Evolutionary conservation across 257 asterid species (phyloP), one percentile per base, ranked within the genome.

Genomic region (Paraleonurus japonicus): DNA sequence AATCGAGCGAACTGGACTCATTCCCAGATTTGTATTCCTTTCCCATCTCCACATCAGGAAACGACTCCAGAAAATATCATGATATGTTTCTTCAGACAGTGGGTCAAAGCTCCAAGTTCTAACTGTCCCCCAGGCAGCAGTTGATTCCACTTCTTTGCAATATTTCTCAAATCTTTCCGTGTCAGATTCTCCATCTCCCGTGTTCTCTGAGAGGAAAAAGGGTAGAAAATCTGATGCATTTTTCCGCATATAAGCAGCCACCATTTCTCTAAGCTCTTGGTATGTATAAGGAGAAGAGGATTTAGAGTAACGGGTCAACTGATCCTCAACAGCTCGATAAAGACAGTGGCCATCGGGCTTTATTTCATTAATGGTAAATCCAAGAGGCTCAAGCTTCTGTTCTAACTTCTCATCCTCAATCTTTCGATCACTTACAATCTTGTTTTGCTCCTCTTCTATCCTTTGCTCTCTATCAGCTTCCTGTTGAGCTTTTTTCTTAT

Each of bases 21-120:
- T 72, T 74, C 1, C 81, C 78, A n/a, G 84, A 67, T 80, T 82
- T 88, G 81, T 89, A 95, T 64, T 95, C 98, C 86, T 88, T 92
- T 35, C 99, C 99, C 99, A 95, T 95, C 89, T 95, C 99, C 20
- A 95, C 99, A 61, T 89, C 95, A 68, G 99, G 99, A 74, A 92
- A 92, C 2, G 98, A 92, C 7, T n/a, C 98, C 99, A 10, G 98
- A 95, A 75, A 78, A 88, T 62, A 95, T 75, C 86, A 81, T 74
- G 58, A 95, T 84, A 63, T 87, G 97, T 76, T 88, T 88, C 92
- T 88, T 92, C 78, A 95, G 81, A 84, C 96, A 81, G 75, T 92
- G 98, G 64, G 96, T 86, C 61, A 95, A 78, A 54, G 98, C 99
- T 74, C 90, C 96, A 7, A 95, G 95, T 81, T 95, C 99, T 61